Evolutionary conservation across 495 filamentous ascomycete species (phyloP).

Genomic region (Podospora didyma): DNA sequence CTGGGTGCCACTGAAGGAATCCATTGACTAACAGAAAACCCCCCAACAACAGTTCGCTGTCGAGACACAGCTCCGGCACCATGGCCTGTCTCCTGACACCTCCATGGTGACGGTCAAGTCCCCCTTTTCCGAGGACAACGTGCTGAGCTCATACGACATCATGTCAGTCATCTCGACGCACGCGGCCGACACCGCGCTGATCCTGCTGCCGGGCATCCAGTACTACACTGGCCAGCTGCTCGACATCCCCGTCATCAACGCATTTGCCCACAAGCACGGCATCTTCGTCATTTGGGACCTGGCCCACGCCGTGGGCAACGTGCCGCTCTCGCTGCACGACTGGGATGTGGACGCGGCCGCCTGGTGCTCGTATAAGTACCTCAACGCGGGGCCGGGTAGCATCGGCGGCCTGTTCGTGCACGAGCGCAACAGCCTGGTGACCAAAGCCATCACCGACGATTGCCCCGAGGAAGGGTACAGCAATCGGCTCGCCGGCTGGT

Average conservation of each 20-base stretch:
- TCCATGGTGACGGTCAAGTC: constrained; percentile 78
- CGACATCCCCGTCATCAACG: constrained; percentile 81
- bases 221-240: constrained; percentile 93
- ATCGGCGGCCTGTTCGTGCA: constrained; percentile 90
- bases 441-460: constrained; percentile 30
- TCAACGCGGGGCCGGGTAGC: constrained; percentile 84
- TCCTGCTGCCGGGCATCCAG: constrained; percentile 87
- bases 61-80: constrained; percentile 80
- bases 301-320: constrained; percentile 91
- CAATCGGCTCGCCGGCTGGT: constrained; percentile 80
- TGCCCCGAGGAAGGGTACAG: constrained; percentile 37
- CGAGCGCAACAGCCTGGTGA: constrained; percentile 60
- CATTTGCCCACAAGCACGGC: constrained; percentile 66
- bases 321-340: constrained; percentile 74
- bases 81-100: constrained; percentile 60
- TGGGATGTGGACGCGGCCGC: constrained; percentile 95
- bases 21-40: neutral
- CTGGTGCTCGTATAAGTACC: constrained; percentile 99
- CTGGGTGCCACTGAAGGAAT: neutral
- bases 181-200: constrained; percentile 68
- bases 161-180: constrained; percentile 71
- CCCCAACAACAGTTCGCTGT: constrained; percentile 65
- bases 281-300: constrained; percentile 92
- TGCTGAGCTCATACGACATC: constrained; percentile 69
- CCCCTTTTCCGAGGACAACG: constrained; percentile 39